Evolutionary conservation across 225 moss, liverwort and hornwort species (phyloP), one percentile per base, ranked within the genome.

Genomic region (Lunularia cruciata): DNA sequence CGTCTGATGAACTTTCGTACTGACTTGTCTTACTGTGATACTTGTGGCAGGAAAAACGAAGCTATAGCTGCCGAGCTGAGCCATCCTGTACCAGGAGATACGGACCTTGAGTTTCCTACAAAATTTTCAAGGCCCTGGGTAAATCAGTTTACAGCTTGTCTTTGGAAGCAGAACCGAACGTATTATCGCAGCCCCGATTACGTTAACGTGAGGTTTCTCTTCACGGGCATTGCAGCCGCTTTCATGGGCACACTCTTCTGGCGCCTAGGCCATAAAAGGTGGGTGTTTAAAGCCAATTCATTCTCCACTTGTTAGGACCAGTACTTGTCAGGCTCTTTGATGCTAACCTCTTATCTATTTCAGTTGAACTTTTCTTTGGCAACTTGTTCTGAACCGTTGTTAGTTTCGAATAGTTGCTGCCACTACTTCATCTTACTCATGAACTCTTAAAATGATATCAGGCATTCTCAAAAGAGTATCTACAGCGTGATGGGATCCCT

Each of bases 91-190:
- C 73, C 76, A 0, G 73, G 64, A 2, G 47, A 79, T 0, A 47
- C 72, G 34, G 90, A 90, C 47, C 70, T 90, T 60, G 64, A 77
- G 71, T 92, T 77, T 61, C 81, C 86, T 13, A 83, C 86, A 16
- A 78, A 83, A 42, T 88, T 8, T 11, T 81, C 92, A 0, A 90
- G 83, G 47, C 73, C 86, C 23, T 84, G 88, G 78, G 72, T 76
- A 51, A 60, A 68, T 28, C 92, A 92, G 75, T 70, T 92, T 23
- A 78, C 63, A 34, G 82, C 86, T 2, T 92, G 92, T 52, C 65
- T 92, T 47, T 92, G 92, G 92, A 92, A 92, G 72, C 90, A 90
- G 62, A 76, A 86, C 74, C 78, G 76, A 76, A 92, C 90, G 3
- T 92, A 92, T 34, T 92, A 88, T 86, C 84, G 92, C 5, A 90